Conservation (phyloP, 345 rosid species). For the Aegle marmelos region DNA sequence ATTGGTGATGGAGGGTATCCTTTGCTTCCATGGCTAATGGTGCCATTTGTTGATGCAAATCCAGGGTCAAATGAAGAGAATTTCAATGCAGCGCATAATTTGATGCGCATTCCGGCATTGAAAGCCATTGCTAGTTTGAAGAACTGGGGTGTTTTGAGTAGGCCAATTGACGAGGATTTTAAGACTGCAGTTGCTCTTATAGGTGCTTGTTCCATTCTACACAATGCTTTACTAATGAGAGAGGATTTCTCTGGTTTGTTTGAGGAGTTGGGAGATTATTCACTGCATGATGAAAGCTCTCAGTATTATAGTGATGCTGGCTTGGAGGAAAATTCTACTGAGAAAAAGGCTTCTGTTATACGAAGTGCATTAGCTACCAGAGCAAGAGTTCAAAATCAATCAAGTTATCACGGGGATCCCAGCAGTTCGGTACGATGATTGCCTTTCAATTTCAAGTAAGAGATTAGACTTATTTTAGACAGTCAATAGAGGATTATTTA, state of each 20-base stretch:
- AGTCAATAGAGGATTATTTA: slow-evolving; percentile 22
- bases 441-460: slow-evolving; percentile 4
- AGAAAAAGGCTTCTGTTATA: slow-evolving; percentile 27
- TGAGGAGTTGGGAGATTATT: slow-evolving; percentile 29
- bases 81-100: slow-evolving; percentile 37
- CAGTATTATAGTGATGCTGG: slow-evolving; percentile 11
- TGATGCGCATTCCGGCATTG: slow-evolving; percentile 32
- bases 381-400: slow-evolving; percentile 21
- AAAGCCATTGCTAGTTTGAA: slow-evolving; percentile 49
- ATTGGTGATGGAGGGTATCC: slow-evolving; percentile 53
- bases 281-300: slow-evolving; percentile 20
- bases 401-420: slow-evolving; percentile 11
- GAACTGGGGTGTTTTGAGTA: slow-evolving; percentile 58
- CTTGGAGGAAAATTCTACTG: slow-evolving; percentile 23
- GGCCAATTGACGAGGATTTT: slow-evolving; percentile 49
- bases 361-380: slow-evolving; percentile 42
- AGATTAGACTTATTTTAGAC: slow-evolving; percentile 13
- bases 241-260: slow-evolving; percentile 57
- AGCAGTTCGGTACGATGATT: background rate
- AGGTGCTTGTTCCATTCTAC: slow-evolving; percentile 65
- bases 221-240: slow-evolving; percentile 57
- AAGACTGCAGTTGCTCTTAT: slow-evolving; percentile 50
- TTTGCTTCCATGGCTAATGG: slow-evolving; percentile 68
- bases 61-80: slow-evolving; percentile 36
- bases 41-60: slow-evolving; percentile 38